Conservation (phyloP, 2,329 filamentous ascomycete genomes). For the Colletotrichum tamarilloi region DNA sequence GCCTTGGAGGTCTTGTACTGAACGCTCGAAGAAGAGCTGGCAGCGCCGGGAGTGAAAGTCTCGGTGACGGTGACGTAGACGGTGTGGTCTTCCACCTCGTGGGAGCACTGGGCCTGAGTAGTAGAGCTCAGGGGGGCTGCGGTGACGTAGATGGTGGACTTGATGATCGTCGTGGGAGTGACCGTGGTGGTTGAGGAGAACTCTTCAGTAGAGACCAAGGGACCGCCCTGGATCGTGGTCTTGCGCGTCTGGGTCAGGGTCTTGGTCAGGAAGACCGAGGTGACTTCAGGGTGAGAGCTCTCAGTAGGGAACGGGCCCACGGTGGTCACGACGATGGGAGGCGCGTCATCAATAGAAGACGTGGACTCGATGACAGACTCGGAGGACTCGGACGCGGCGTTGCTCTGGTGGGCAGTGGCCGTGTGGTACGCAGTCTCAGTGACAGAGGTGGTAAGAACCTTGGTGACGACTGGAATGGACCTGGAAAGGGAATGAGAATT, state of each 20-base stretch:
- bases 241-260: constrained; percentile 18
- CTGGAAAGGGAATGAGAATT: background rate
- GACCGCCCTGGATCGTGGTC: constrained; percentile 2
- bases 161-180: constrained; percentile 18
- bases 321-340: background rate
- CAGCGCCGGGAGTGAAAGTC: constrained; percentile 14
- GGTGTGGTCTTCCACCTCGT: constrained; percentile 22
- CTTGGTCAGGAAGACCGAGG: constrained; percentile 28
- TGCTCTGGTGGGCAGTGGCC: constrained; percentile 3
- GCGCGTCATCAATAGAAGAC: background rate
- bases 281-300: constrained; percentile 10
- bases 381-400: background rate
- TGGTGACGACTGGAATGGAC: constrained; percentile 9
- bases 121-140: background rate
- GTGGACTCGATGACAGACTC: background rate
- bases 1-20: background rate
- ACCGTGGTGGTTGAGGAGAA: constrained; percentile 16
- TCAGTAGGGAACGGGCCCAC: constrained; percentile 3
- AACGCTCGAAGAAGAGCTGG: constrained; percentile 5
- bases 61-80: constrained; percentile 34
- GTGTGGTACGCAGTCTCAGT: constrained; percentile 32
- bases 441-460: constrained; percentile 28
- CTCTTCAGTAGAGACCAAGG: constrained; percentile 9
- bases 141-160: constrained; percentile 7
- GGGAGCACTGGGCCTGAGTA: constrained; percentile 14